Percentiles rank a stretch among this genome's conserved stretches.
Evolutionary conservation across 768 basidiomycete species (phyloP).

Genomic region (Strobilomyces echinocephalus): DNA sequence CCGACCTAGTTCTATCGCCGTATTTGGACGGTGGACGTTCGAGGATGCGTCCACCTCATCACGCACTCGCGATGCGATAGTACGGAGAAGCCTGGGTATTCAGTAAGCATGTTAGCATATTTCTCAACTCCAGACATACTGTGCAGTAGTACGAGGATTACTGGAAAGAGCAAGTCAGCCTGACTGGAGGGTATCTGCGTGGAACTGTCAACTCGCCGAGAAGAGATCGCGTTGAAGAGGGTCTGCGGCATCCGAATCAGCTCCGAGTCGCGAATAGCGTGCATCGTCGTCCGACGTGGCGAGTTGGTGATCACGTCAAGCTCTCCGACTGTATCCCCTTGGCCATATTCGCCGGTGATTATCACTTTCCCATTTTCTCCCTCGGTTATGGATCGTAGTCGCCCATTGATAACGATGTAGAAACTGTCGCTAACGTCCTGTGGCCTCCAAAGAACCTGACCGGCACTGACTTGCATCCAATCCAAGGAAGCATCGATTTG

Average conservation of each 20-base stretch:
- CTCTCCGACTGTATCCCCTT: conserved; percentile 96
- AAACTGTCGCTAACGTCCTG: conserved; percentile 91
- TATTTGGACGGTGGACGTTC: conserved; percentile 45
- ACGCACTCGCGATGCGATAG: conserved; percentile 90
- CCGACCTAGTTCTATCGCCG: conserved; percentile 58
- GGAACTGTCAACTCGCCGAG: conserved; percentile 45
- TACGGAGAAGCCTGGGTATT: conserved; percentile 58
- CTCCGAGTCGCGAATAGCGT: conserved; percentile 97
- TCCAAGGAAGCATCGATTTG: conserved; percentile 97
- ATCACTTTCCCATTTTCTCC: conserved; percentile 69
- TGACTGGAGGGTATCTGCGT: neutral
- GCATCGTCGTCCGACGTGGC: conserved; percentile 81
- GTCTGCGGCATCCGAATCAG: conserved; percentile 96
- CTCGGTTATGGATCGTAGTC: conserved; percentile 85
- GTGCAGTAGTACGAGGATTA: conserved; percentile 80
- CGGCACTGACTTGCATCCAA: conserved; percentile 96
- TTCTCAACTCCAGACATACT: conserved; percentile 40
- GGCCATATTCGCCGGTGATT: conserved; percentile 91
- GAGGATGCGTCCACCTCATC: conserved; percentile 70
- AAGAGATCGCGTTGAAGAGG: conserved; percentile 94
- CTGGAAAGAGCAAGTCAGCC: conserved; percentile 33
- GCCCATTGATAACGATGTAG: conserved; percentile 97
- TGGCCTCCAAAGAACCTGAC: conserved; percentile 92
- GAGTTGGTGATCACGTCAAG: conserved; percentile 95
- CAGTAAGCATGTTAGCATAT: neutral